These are phyloP conservation scores for Lithohypha guttulata DNA, from an alignment of 2,329 filamentous ascomycete genomes.

Conservation along the genomic window DNA sequence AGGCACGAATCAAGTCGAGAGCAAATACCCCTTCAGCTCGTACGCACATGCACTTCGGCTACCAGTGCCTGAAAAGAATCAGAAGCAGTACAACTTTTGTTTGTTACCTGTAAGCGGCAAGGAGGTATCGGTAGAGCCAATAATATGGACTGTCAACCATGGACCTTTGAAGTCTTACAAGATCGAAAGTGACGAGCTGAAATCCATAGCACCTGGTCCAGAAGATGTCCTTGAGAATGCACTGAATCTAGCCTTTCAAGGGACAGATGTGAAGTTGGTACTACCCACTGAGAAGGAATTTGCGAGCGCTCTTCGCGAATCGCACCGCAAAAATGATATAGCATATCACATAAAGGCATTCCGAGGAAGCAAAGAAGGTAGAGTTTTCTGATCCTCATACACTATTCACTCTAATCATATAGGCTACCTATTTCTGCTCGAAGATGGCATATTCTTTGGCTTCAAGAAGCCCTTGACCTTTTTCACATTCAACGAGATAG, in stretches of 20 bases:
- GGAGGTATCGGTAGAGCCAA: slow-evolving; percentile 42
- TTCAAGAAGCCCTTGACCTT: slow-evolving; percentile 57
- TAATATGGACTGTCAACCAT: slow-evolving; percentile 51
- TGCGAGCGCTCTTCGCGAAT: slow-evolving; percentile 48
- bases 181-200: slow-evolving; percentile 11
- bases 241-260: slow-evolving; percentile 40
- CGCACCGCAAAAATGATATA: slow-evolving; percentile 52
- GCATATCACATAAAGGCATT: slow-evolving; percentile 55
- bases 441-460: slow-evolving; percentile 50
- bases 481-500: slow-evolving; percentile 50
- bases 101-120: slow-evolving; percentile 44
- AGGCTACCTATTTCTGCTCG: slow-evolving; percentile 55
- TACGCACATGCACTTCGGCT: slow-evolving; percentile 49
- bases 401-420: neutral
- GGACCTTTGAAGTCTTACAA: slow-evolving; percentile 36
- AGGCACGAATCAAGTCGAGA: slow-evolving; percentile 42
- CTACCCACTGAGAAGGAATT: slow-evolving; percentile 48
- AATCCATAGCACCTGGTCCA: slow-evolving; percentile 29
- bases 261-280: slow-evolving; percentile 38
- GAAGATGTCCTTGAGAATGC: slow-evolving; percentile 36
- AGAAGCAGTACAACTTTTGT: slow-evolving; percentile 53
- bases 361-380: slow-evolving; percentile 55
- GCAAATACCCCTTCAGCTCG: slow-evolving; percentile 30
- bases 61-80: slow-evolving; percentile 53
- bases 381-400: slow-evolving; percentile 9